Evolutionary conservation across 2,329 filamentous ascomycete species (phyloP).

Genomic region (Pseudogymnoascus sp.): DNA sequence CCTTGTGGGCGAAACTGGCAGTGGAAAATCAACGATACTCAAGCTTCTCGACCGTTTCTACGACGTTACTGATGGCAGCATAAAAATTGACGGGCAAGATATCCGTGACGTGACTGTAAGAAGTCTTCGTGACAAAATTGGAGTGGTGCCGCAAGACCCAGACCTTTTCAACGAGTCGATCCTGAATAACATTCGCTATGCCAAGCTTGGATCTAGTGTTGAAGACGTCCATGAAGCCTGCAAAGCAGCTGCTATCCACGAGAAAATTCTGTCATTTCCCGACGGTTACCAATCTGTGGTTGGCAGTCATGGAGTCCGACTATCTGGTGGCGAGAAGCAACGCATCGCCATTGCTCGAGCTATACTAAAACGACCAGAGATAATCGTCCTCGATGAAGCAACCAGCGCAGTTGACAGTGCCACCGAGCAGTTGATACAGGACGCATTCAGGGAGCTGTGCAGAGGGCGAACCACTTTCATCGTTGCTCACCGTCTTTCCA

Average conservation of each 20-base stretch:
- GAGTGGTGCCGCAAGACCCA: constrained; percentile 58
- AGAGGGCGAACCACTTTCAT: constrained; percentile 41
- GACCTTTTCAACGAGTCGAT: constrained; percentile 57
- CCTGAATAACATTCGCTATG: constrained; percentile 58
- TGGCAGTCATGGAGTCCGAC: neutral
- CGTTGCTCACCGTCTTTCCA: constrained; percentile 42
- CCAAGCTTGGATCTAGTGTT: constrained; percentile 51
- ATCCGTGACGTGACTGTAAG: constrained; percentile 49
- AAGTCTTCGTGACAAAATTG: constrained; percentile 50
- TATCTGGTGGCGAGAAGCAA: constrained; percentile 16
- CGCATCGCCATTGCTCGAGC: constrained; percentile 14
- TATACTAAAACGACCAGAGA: constrained; percentile 13
- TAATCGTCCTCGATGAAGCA: constrained; percentile 27
- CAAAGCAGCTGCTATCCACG: constrained; percentile 13
- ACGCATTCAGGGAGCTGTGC: constrained; percentile 38
- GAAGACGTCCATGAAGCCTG: constrained; percentile 39
- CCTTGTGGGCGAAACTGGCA: constrained; percentile 54
- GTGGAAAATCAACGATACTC: constrained; percentile 54
- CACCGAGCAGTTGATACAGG: constrained; percentile 39
- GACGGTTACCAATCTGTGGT: constrained; percentile 10
- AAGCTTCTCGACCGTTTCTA: constrained; percentile 55
- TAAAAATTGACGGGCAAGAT: constrained; percentile 52
- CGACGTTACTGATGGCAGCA: constrained; percentile 46
- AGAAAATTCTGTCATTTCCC: constrained; percentile 15
- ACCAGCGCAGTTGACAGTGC: constrained; percentile 42